phyloP scores from a whole-genome alignment of 345 rosid species.

The Noccaea caerulescens region DNA sequence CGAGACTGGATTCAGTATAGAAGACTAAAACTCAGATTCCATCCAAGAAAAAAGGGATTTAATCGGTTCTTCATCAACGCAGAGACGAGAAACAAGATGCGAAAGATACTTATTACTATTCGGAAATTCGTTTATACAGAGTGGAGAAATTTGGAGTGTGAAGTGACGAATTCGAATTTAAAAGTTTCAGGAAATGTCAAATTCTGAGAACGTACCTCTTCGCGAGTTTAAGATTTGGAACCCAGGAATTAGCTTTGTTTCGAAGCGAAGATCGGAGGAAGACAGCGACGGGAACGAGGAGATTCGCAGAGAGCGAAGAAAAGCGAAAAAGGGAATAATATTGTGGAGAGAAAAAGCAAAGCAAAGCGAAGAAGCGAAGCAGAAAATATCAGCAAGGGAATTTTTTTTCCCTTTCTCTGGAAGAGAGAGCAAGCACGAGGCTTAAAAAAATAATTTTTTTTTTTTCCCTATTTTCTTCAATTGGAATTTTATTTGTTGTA shows the following conservation, averaged over 20 bases:
- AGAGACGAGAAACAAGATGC: background rate
- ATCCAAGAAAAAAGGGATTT: background rate
- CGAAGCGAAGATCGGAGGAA: conserved; percentile 16
- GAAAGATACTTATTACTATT: background rate
- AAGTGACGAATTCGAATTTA: conserved; percentile 29
- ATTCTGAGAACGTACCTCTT: conserved; percentile 23
- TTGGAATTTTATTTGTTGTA: background rate
- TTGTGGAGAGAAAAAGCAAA: conserved; percentile 19
- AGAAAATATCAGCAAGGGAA: conserved; percentile 37
- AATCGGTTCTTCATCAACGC: conserved; percentile 1
- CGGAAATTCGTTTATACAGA: background rate
- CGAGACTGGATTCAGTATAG: background rate
- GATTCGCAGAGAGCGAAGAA: conserved; percentile 26
- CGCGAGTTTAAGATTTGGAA: conserved; percentile 1
- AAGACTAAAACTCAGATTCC: conserved; percentile 32
- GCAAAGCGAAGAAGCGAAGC: conserved; percentile 27
- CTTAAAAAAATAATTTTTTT: background rate
- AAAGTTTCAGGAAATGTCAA: background rate
- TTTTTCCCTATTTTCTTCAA: background rate
- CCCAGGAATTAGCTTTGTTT: conserved; percentile 14
- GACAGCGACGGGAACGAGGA: conserved; percentile 41
- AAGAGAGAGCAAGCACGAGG: conserved; percentile 26
- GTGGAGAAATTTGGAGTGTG: conserved; percentile 18
- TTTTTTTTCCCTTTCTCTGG: conserved; percentile 25
- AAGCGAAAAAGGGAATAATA: background rate